Evolutionary conservation across 768 basidiomycete species (phyloP).

Genomic region (Ramaria sp.): DNA sequence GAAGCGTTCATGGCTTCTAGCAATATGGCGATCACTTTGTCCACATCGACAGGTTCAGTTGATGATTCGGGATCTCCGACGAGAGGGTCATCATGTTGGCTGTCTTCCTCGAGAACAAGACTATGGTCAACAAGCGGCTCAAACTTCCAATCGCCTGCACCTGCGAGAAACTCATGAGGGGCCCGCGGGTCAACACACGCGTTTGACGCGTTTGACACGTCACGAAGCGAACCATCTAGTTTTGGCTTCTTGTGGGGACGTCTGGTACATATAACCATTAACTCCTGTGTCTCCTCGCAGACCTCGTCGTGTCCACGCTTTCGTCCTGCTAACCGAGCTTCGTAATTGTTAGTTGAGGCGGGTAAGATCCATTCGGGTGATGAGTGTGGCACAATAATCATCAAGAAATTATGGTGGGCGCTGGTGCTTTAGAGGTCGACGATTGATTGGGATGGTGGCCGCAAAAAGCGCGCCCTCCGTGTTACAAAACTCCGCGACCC

Average conservation of each 20-base stretch:
- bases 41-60: constrained; percentile 2
- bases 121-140: not conserved
- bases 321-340: not conserved
- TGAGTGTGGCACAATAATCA: not conserved
- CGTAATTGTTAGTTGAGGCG: constrained; percentile 1
- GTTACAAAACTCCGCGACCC: too few species aligned
- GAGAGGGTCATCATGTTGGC: not conserved
- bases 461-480: not conserved
- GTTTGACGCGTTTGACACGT: constrained; percentile 3
- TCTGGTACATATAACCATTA: not conserved
- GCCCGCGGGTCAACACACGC: not conserved
- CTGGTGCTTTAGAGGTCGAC: constrained; percentile 3
- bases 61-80: not conserved
- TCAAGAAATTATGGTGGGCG: not conserved
- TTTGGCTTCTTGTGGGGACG: not conserved
- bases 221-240: not conserved
- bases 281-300: not conserved
- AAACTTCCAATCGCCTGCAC: not conserved
- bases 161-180: not conserved
- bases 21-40: constrained; percentile 4
- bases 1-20: not conserved
- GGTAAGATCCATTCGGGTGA: constrained; percentile 1
- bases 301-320: not conserved
- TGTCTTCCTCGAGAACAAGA: not conserved
- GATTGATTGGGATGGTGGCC: not conserved